phyloP scores from a whole-genome alignment of 345 rosid genomes.

The Geranium rotundifolium region DNA sequence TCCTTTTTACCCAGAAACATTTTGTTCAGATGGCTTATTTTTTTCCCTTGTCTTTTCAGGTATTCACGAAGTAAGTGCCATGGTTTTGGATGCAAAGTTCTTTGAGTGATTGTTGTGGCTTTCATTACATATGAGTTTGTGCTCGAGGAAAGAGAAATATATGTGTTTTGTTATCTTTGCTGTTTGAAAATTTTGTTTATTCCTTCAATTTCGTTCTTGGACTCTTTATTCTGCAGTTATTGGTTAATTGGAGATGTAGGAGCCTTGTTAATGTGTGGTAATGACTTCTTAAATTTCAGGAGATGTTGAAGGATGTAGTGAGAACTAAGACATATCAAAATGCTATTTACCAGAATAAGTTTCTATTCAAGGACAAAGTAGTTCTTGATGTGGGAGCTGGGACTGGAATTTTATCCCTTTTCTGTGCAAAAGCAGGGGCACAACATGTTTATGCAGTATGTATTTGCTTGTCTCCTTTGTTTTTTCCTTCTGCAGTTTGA shows the following conservation, averaged over 20 bases:
- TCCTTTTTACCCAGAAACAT: neutral
- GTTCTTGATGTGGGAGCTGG: constrained; percentile 99
- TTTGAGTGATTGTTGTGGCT: no score
- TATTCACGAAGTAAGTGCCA: constrained; percentile 92
- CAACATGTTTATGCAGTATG: constrained; percentile 85
- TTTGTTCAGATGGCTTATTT: neutral
- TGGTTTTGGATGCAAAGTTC: constrained; percentile 10
- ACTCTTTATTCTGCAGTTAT: no score
- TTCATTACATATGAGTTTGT: neutral
- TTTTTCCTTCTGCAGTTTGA: neutral
- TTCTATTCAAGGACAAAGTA: constrained; percentile 78
- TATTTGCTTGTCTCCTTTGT: neutral
- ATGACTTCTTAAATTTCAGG: constrained; percentile 36
- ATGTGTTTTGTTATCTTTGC: no score
- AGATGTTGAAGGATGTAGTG: constrained; percentile 92
- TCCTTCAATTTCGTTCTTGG: no score
- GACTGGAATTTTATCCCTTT: constrained; percentile 87
- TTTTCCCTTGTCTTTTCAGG: constrained; percentile 39
- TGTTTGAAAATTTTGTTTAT: no score
- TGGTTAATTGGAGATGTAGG: no score
- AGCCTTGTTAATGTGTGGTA: no score
- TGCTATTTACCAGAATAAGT: constrained; percentile 86
- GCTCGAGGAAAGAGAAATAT: neutral
- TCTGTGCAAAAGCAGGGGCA: constrained; percentile 97
- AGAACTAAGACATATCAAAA: constrained; percentile 96